Base-by-base conservation (phyloP, 352 stramenopile genomes). In the Chrysophaeum taylorii region DNA sequence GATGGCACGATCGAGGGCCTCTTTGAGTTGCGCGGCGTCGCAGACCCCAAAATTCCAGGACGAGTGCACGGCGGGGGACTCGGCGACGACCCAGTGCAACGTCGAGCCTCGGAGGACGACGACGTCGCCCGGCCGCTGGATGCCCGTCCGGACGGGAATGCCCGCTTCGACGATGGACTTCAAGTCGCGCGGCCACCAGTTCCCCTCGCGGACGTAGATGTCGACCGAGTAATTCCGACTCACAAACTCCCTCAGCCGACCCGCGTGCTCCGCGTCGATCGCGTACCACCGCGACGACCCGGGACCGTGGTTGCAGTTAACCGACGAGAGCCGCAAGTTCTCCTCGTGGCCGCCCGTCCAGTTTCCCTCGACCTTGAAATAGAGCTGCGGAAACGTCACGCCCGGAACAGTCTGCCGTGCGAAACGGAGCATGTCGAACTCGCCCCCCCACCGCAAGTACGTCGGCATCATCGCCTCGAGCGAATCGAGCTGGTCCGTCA, bases 301-400 rank as follows among this genome's bases (percentile, higher is more conserved):
- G 29, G 38, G 38, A 4, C 69, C 69, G 33, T 73, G 69, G 61
- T 29, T n/a, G 66, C 41, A 60, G 39, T 73, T 73, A 4, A 73
- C 66, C 12, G 16, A 43, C n/a, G 36, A 63, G 66, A 73, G 71
- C 38, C 69, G 61, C 25, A 69, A 33, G 38, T 73, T 73, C 66
- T 73, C 69, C 53, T 73, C 69, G 57, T 73, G 69, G 33, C 42
- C 57, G 23, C 42, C 69, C n/a, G 69, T 73, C 42, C 42, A 73
- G 12, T 35, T 35, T 9, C 69, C 69, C 18, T 23, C 12, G 9
- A 33, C 14, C 36, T 73, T 73, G 43, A 73, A 18, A 35, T 73
- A 73, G 37, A 73, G 12, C 66, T 73, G 69, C 15, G 69, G 69
- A n/a, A 31, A 33, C 25, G 48, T 73, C 69, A 73, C 71, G 29